A percentile compares a stretch with the other conserved stretches of the same genome.
Conservation (phyloP, 164 flowering plant species). For the Paratinospora sagittata region DNA sequence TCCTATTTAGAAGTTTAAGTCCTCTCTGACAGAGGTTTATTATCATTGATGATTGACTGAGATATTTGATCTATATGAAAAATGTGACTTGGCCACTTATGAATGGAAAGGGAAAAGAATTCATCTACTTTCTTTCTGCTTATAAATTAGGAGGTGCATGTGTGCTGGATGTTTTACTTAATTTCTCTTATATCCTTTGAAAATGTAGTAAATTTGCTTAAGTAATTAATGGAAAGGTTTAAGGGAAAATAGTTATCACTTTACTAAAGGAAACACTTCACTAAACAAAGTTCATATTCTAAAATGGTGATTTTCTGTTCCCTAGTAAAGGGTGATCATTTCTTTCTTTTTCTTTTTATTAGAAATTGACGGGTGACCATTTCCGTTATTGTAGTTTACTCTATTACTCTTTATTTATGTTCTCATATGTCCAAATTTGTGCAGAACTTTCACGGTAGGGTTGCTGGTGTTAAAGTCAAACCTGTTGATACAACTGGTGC, state of each 20-base stretch:
- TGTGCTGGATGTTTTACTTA: neutral
- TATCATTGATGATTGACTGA: neutral
- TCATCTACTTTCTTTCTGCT: neutral
- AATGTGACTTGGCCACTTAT: neutral
- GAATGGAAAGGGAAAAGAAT: neutral
- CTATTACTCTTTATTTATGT: neutral
- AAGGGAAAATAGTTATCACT: too few species aligned
- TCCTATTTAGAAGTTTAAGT: neutral
- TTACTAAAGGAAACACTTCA: too few species aligned
- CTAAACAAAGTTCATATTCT: too few species aligned
- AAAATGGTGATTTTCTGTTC: neutral
- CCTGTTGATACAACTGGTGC: conserved; percentile 91
- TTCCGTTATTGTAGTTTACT: neutral
- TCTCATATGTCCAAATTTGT: neutral
- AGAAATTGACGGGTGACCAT: neutral
- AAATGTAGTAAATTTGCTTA: neutral
- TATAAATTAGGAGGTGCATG: neutral
- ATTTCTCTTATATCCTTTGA: neutral
- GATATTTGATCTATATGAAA: neutral
- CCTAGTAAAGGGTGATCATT: neutral
- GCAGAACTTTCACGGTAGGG: conserved; percentile 74
- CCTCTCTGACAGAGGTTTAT: neutral
- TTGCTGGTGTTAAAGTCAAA: conserved; percentile 56
- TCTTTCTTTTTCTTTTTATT: neutral
- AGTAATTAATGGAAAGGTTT: neutral